Evolutionary conservation across 1,284 basidiomycete species (phyloP).

Genomic region (Naganishia albida): DNA sequence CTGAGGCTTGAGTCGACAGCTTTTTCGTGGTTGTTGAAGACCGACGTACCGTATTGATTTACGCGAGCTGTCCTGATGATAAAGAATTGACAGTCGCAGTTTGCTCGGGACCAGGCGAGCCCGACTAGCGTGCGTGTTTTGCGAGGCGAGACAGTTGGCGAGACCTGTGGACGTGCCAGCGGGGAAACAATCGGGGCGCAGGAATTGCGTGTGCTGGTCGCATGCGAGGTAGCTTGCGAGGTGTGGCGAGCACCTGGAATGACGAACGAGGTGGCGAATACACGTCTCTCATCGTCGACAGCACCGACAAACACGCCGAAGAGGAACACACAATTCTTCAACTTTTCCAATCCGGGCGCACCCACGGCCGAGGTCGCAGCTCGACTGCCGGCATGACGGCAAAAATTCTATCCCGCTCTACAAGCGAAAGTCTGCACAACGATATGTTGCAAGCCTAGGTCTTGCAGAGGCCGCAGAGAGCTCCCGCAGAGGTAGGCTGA

Average conservation of each 20-base stretch:
- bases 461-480: too few relatives aligned
- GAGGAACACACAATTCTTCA: too few relatives aligned
- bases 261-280: too few relatives aligned
- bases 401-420: too few relatives aligned
- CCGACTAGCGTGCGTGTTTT: not conserved
- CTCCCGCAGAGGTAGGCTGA: too few relatives aligned
- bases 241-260: not conserved
- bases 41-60: slow-evolving; percentile 7
- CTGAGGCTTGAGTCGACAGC: slow-evolving; percentile 18
- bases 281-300: too few relatives aligned
- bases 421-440: too few relatives aligned
- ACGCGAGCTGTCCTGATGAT: slow-evolving; percentile 18
- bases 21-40: slow-evolving; percentile 9
- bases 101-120: not conserved
- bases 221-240: not conserved
- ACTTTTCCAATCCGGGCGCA: too few relatives aligned
- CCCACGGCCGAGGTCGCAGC: too few relatives aligned
- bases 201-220: not conserved
- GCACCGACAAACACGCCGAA: too few relatives aligned
- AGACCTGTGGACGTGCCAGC: not conserved
- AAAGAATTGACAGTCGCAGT: not conserved
- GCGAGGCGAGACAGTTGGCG: not conserved
- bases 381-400: too few relatives aligned
- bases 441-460: too few relatives aligned
- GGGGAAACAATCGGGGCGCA: not conserved